Percentiles rank a stretch among this genome's conserved stretches.
phyloP scores from a whole-genome alignment of 2,329 filamentous ascomycete species.

The Phialemonium atrogriseum region DNA sequence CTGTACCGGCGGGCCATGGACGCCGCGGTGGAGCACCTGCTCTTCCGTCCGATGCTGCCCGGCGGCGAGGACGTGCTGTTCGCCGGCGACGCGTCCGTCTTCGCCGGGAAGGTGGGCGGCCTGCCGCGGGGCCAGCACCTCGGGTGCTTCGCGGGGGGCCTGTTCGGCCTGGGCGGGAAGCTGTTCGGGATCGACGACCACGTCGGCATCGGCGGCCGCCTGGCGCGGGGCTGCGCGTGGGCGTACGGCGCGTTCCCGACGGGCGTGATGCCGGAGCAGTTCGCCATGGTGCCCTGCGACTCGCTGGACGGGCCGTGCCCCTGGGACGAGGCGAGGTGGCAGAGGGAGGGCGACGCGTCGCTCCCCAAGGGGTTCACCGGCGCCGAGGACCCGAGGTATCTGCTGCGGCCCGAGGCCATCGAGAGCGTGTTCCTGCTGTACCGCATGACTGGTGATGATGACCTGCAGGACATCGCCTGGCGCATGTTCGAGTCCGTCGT shows the following conservation, averaged over 20 bases:
- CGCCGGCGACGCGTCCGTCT: slow-evolving; percentile 29
- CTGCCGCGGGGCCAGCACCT: slow-evolving; percentile 30
- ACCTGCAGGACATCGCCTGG: slow-evolving; percentile 42
- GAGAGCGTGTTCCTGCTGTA: slow-evolving; percentile 38
- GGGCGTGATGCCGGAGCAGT: slow-evolving; percentile 52
- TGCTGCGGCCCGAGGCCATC: slow-evolving; percentile 26
- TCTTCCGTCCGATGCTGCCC: slow-evolving; percentile 63
- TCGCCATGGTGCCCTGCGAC: slow-evolving; percentile 35
- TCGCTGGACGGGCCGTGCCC: slow-evolving; percentile 15
- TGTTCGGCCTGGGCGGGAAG: slow-evolving; percentile 35
- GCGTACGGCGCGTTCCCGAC: slow-evolving; percentile 43
- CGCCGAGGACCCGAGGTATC: slow-evolving; percentile 36
- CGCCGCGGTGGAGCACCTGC: slow-evolving; percentile 49
- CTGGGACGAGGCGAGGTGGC: slow-evolving; percentile 27
- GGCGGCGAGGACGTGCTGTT: slow-evolving; percentile 56
- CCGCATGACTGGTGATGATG: slow-evolving; percentile 36
- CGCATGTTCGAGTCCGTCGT: slow-evolving; percentile 38
- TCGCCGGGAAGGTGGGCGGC: slow-evolving; percentile 10
- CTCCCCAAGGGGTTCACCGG: slow-evolving; percentile 53
- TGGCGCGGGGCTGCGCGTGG: slow-evolving; percentile 48
- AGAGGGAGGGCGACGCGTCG: slow-evolving; percentile 40
- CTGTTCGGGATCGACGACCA: slow-evolving; percentile 36
- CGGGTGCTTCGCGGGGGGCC: slow-evolving; percentile 38
- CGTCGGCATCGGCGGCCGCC: slow-evolving; percentile 33
- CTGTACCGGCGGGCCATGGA: slow-evolving; percentile 57